Percentiles rank a stretch among this genome's conserved stretches.
These are phyloP conservation scores for Orbilia oligospora DNA, from an alignment of 2,329 filamentous ascomycete genomes.

Conservation along the genomic window DNA sequence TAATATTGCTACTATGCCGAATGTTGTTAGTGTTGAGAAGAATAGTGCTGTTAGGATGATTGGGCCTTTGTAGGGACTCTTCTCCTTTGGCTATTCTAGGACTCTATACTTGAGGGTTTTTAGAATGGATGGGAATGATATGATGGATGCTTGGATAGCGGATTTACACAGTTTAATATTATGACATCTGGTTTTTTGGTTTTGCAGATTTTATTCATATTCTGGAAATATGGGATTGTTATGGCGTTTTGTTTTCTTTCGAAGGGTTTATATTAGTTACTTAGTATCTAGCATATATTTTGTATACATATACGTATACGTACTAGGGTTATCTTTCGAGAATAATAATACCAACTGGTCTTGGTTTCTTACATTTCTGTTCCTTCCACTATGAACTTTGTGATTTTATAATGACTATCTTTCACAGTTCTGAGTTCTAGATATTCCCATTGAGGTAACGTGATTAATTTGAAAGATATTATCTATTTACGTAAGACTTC, in stretches of 20 bases:
- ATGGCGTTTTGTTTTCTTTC: not conserved
- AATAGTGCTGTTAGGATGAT: conserved; percentile 24
- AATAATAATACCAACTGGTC: conserved; percentile 18
- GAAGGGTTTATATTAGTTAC: not conserved
- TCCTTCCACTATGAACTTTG: too few species aligned
- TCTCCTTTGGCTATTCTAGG: too few species aligned
- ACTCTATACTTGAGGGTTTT: not conserved
- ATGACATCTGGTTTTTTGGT: not conserved
- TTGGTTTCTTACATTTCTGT: not conserved
- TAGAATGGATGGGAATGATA: too few species aligned
- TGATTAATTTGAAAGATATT: too few species aligned
- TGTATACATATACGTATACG: not conserved
- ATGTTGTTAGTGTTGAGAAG: conserved; percentile 38
- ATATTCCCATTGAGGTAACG: too few species aligned
- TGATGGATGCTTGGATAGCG: too few species aligned
- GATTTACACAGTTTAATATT: not conserved
- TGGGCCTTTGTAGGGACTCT: not conserved
- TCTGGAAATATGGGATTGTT: conserved; percentile 16
- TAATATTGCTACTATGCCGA: conserved; percentile 34
- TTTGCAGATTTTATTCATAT: conserved; percentile 5
- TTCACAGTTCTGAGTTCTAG: too few species aligned
- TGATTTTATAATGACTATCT: too few species aligned
- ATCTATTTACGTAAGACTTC: too few species aligned
- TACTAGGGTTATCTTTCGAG: not conserved
- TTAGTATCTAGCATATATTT: not conserved